These are phyloP conservation scores for Dioscorea cayenensis DNA, from an alignment of 116 monocot species.

Conservation along the genomic window DNA sequence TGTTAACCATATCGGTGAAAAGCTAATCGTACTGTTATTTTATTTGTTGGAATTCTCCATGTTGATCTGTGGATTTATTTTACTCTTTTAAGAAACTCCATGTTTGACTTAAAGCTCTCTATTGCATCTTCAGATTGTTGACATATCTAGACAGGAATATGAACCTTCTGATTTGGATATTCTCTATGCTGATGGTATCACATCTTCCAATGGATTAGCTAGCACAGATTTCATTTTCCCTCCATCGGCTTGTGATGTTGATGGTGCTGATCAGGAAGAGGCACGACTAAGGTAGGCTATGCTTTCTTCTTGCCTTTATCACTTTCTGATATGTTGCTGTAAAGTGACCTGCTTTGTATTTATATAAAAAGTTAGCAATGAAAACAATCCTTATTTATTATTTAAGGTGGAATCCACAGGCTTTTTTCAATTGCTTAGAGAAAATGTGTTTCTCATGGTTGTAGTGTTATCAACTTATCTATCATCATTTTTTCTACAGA, in stretches of 20 bases:
- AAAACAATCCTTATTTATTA: too few species aligned
- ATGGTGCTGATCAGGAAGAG: slow-evolving; percentile 47
- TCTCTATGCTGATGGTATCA: slow-evolving; percentile 70
- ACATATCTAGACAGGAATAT: slow-evolving; percentile 85
- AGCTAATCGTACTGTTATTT: too few species aligned
- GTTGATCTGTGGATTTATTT: not conserved
- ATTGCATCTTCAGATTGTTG: slow-evolving; percentile 53
- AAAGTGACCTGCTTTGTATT: too few species aligned
- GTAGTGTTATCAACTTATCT: too few species aligned
- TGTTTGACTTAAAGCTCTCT: not conserved
- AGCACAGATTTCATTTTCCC: slow-evolving; percentile 67
- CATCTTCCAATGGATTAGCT: slow-evolving; percentile 77
- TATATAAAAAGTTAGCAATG: too few species aligned
- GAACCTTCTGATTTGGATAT: slow-evolving; percentile 85
- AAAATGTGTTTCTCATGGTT: too few species aligned
- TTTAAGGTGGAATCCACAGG: too few species aligned
- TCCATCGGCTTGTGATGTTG: slow-evolving; percentile 19
- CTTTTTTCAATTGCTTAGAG: too few species aligned
- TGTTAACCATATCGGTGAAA: too few species aligned
- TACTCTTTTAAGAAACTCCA: not conserved
- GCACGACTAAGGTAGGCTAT: slow-evolving; percentile 40
- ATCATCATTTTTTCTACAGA: too few species aligned
- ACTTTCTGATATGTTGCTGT: not conserved
- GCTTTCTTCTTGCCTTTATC: not conserved
- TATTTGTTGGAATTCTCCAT: too few species aligned